A percentile compares a stretch with the other conserved stretches of the same genome.
These are phyloP conservation scores for Phytopythium vexans DNA, from an alignment of 352 stramenopile species.

Conservation along the genomic window DNA sequence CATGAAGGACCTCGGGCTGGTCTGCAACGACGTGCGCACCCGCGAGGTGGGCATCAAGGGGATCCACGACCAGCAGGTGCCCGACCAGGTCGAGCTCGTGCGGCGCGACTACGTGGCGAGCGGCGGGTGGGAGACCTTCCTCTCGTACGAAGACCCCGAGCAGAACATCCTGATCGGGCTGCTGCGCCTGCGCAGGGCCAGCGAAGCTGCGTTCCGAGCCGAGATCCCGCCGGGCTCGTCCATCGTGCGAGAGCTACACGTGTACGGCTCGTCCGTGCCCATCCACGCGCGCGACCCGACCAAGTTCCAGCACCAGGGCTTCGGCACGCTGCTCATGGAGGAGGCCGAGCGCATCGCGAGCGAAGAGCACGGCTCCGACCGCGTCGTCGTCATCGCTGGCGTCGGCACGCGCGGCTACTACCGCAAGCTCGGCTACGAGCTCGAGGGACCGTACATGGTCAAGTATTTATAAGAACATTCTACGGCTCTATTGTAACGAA, in stretches of 20 bases:
- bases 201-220: slow-evolving; percentile 70
- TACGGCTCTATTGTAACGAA: not conserved
- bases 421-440: slow-evolving; percentile 95
- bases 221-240: slow-evolving; percentile 69
- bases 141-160: slow-evolving; percentile 95
- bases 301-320: slow-evolving; percentile 97
- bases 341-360: slow-evolving; percentile 95
- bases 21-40: slow-evolving; percentile 94
- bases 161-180: slow-evolving; percentile 97
- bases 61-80: slow-evolving; percentile 92
- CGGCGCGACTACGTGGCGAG: slow-evolving; percentile 95
- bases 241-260: slow-evolving; percentile 92
- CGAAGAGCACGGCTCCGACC: slow-evolving; percentile 93
- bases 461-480: slow-evolving; percentile 75
- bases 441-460: slow-evolving; percentile 97
- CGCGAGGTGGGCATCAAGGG: slow-evolving; percentile 97
- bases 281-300: slow-evolving; percentile 93
- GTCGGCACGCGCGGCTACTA: slow-evolving; percentile 97
- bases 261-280: slow-evolving; percentile 96
- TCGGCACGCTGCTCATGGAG: slow-evolving; percentile 96
- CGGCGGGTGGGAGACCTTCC: slow-evolving; percentile 96
- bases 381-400: slow-evolving; percentile 96
- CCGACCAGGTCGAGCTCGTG: slow-evolving; percentile 96
- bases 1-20: slow-evolving; percentile 91
- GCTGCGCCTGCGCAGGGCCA: slow-evolving; percentile 90